Percentiles rank a stretch among this genome's conserved stretches.
Evolutionary conservation across 2,329 filamentous ascomycete genomes (phyloP).

Genomic region (Fusarium sp.): DNA sequence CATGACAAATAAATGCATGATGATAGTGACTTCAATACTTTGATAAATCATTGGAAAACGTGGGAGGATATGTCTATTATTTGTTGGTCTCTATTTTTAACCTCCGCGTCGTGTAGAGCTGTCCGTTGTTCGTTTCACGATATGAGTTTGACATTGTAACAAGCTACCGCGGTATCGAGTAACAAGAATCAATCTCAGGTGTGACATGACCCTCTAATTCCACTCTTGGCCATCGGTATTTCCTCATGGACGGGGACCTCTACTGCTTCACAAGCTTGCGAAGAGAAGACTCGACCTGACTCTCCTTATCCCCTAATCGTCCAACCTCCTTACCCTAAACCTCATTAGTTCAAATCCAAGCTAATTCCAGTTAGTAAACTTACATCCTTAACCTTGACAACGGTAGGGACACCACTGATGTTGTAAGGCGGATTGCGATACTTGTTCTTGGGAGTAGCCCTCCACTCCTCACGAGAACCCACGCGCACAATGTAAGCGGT

Average conservation of each 20-base stretch:
- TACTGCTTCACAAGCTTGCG: constrained; percentile 25
- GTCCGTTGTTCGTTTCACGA: fast-evolving
- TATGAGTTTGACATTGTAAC: not conserved
- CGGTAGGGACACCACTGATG: constrained; percentile 41
- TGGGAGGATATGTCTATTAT: fast-evolving
- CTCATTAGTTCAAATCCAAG: not conserved
- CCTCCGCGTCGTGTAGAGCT: fast-evolving
- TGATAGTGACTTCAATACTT: fast-evolving
- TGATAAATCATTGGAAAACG: fast-evolving
- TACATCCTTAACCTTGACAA: constrained; percentile 42
- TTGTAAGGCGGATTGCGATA: constrained; percentile 40
- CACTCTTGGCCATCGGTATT: fast-evolving
- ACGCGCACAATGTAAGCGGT: constrained; percentile 42
- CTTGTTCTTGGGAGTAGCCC: constrained; percentile 38
- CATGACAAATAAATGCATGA: fast-evolving
- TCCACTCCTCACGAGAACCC: constrained; percentile 39
- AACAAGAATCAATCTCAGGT: fast-evolving
- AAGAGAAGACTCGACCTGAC: constrained; percentile 41
- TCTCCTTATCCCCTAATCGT: constrained; percentile 41
- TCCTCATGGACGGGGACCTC: fast-evolving
- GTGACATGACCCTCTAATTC: fast-evolving
- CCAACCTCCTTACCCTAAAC: constrained; percentile 40
- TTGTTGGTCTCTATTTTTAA: fast-evolving
- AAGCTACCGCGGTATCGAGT: fast-evolving
- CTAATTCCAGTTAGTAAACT: not conserved